phyloP scores from a whole-genome alignment of 2,329 filamentous ascomycete genomes.

The Botrytis fabae region DNA sequence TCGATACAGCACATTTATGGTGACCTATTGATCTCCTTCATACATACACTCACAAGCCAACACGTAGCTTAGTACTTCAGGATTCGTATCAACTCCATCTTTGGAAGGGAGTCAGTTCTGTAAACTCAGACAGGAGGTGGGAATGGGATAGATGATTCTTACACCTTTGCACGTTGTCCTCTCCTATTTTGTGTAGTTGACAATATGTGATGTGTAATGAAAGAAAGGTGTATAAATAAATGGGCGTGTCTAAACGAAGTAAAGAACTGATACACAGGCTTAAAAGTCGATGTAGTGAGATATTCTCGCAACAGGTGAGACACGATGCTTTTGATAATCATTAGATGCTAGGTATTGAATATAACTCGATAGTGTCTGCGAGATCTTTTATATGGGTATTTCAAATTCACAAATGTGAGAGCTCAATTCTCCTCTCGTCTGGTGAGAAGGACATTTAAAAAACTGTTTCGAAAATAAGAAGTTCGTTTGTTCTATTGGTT shows the following conservation, averaged over 20 bases:
- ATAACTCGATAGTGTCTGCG: neutral
- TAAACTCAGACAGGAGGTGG: too few relatives aligned
- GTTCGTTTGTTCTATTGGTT: neutral
- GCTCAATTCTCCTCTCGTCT: neutral
- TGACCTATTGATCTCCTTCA: too few relatives aligned
- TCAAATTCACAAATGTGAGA: neutral
- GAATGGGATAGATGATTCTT: too few relatives aligned
- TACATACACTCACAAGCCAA: too few relatives aligned
- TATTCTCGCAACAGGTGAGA: neutral
- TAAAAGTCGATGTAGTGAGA: neutral
- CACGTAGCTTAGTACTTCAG: too few relatives aligned
- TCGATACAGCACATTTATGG: too few relatives aligned
- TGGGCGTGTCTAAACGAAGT: neutral
- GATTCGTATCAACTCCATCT: too few relatives aligned
- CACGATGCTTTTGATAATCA: neutral
- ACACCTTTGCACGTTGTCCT: too few relatives aligned
- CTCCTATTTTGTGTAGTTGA: neutral
- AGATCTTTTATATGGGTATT: neutral
- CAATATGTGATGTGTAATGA: neutral
- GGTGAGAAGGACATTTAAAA: neutral
- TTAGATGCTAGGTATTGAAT: neutral
- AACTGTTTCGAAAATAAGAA: neutral
- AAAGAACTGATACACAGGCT: too few relatives aligned
- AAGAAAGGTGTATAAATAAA: neutral
- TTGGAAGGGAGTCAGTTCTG: too few relatives aligned